Percentiles rank a stretch among this genome's conserved stretches.
Evolutionary conservation across 106 monocot genomes (phyloP).

Genomic region (Dioscorea zingiberensis): DNA sequence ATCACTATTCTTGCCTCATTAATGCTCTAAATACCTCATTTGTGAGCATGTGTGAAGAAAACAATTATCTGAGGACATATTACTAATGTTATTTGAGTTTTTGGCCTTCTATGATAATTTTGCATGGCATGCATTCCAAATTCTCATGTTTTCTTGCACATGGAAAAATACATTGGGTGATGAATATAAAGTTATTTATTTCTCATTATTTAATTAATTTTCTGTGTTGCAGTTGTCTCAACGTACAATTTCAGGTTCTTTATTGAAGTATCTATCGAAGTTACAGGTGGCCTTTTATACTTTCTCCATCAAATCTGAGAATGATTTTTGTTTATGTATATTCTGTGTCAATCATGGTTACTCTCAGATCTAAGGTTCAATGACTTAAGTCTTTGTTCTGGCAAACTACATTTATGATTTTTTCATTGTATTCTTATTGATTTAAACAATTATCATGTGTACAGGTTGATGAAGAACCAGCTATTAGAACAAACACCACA

Average conservation of each 20-base stretch:
- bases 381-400: neutral
- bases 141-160: no score
- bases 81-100: no score
- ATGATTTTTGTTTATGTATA: neutral
- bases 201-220: neutral
- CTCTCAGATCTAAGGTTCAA: neutral
- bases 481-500: conserved; percentile 96
- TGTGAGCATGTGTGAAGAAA: no score
- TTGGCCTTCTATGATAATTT: no score
- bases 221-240: conserved; percentile 77
- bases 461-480: conserved; percentile 99
- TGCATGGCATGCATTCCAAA: no score
- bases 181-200: no score
- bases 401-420: neutral
- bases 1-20: no score
- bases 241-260: conserved; percentile 84
- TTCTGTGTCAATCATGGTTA: neutral
- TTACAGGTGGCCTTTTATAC: conserved; percentile 58
- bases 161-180: no score
- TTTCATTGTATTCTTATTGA: neutral
- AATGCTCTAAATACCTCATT: no score
- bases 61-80: no score
- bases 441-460: neutral
- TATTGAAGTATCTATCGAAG: conserved; percentile 96
- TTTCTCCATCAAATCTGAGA: no score